Base-by-base conservation (phyloP, 2,329 filamentous ascomycete species). In the Graphilbum ipis-grandicollis region DNA sequence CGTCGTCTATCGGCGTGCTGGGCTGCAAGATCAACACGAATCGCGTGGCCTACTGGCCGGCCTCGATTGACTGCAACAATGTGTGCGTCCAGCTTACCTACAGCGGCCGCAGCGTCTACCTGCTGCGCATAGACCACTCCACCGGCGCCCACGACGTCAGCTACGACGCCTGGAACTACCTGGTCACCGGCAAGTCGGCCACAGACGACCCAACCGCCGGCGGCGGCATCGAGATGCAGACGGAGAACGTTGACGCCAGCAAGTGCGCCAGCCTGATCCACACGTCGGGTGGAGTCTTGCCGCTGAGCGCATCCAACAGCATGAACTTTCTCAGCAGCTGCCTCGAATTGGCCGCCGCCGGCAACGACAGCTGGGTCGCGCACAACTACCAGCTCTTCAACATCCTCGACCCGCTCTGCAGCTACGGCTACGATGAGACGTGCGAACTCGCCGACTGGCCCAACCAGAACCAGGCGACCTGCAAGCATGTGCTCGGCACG, bases 161-260 rank as follows among this genome's bases (percentile, higher is more conserved):
- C 39, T 73, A 72, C 56, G 68, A 73, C 42, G 68, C 68, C 34
- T 73, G 66, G 66, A 71, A 71, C 56, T 64, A 64, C 46, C 62
- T 49, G n/a, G 47, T 54, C 34, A 66, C 60, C 0, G 65, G 65
- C 38, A 39, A 60, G 36, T 56, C 57, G 3, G 68, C 68, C 4
- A 55, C 54, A 2, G 49, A 58, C 13, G 51, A 59, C 33, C 66
- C 67, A 19, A 53, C 51, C 3, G 49, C 56, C 2, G 68, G 68
- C 34, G 68, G 67, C 17, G 56, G 55, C 10, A 46, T 68, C 18
- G 51, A 56, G 17, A 70, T 71, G 55, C 51, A 57, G 13, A 65
- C 55, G 41, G 56, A 60, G 43, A 51, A 57, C 39, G 61, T 61
- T 25, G 56, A 56, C 39, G 56, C 59, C 19, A 54, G 51, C 40